These are phyloP conservation scores for Termitomyces sp. DNA, from an alignment of 768 basidiomycete genomes.

Conservation along the genomic window DNA sequence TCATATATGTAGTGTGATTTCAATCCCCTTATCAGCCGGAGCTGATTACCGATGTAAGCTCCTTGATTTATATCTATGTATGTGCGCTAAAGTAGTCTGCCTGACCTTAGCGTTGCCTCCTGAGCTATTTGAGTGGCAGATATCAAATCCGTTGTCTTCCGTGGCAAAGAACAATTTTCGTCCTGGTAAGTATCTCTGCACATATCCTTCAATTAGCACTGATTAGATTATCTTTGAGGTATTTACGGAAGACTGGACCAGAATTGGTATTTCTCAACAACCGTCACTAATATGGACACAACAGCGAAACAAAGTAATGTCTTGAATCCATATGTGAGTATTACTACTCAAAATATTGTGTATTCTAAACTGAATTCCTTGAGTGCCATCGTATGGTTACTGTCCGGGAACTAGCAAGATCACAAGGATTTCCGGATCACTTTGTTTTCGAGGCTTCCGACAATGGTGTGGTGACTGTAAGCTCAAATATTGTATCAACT, in stretches of 20 bases:
- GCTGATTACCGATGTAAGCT: conserved; percentile 66
- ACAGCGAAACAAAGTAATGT: conserved; percentile 75
- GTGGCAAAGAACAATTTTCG: conserved; percentile 49
- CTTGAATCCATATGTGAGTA: conserved; percentile 59
- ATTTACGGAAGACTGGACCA: conserved; percentile 57
- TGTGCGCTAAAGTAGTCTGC: neutral
- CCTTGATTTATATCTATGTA: neutral
- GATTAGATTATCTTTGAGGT: conserved; percentile 22
- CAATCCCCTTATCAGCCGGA: conserved; percentile 49
- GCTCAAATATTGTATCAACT: conserved; percentile 18
- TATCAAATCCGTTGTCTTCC: conserved; percentile 56
- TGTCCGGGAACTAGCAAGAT: conserved; percentile 73
- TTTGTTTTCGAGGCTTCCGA: conserved; percentile 57
- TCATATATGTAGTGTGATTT: conserved; percentile 44
- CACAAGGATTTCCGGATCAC: conserved; percentile 79
- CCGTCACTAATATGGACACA: conserved; percentile 75
- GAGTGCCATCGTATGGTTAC: conserved; percentile 72
- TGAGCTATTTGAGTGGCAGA: conserved; percentile 56
- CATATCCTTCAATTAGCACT: neutral
- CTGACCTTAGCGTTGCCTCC: conserved; percentile 35
- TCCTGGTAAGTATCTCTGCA: conserved; percentile 32
- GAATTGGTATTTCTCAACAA: conserved; percentile 61
- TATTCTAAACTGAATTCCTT: neutral
- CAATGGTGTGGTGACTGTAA: conserved; percentile 57
- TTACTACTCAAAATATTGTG: neutral